Evolutionary conservation across 2,329 filamentous ascomycete species (phyloP).

Genomic region (Didymella arachidicola): DNA sequence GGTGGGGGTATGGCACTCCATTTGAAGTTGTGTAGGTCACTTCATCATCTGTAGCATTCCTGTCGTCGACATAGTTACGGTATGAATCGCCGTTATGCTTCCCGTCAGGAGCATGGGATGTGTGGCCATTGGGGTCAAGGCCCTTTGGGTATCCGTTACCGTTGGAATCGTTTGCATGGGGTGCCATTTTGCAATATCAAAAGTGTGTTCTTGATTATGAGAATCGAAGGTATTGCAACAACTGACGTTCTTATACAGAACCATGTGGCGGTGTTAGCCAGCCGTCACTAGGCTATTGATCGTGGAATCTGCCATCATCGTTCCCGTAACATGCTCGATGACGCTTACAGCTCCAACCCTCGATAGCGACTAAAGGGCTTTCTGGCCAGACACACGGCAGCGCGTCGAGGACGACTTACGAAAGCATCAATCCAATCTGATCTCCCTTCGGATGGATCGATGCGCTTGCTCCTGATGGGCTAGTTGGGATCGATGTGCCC

Average conservation of each 20-base stretch:
- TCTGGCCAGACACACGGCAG: slow-evolving; percentile 25
- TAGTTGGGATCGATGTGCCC: not conserved
- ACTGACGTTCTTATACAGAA: slow-evolving; percentile 7
- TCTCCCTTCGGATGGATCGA: slow-evolving; percentile 21
- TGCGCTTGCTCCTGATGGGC: slow-evolving; percentile 23
- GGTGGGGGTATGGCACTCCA: slow-evolving; percentile 64
- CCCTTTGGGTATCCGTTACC: slow-evolving; percentile 25
- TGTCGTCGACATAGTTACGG: slow-evolving; percentile 56
- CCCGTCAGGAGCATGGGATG: slow-evolving; percentile 28
- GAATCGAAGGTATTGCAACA: too few relatives aligned
- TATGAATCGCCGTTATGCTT: slow-evolving; percentile 49
- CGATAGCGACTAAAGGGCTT: slow-evolving; percentile 7
- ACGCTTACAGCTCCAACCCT: slow-evolving; percentile 26
- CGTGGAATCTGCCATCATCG: slow-evolving; percentile 24
- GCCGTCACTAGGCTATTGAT: slow-evolving; percentile 2
- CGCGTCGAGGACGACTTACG: slow-evolving; percentile 8
- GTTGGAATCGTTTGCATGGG: slow-evolving; percentile 13
- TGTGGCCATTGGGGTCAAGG: slow-evolving; percentile 19
- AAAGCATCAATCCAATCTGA: slow-evolving; percentile 23
- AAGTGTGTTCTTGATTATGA: not conserved
- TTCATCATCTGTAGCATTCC: slow-evolving; percentile 54
- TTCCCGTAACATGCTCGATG: slow-evolving; percentile 22
- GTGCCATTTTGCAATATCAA: slow-evolving; percentile 12
- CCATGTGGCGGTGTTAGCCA: slow-evolving; percentile 6
- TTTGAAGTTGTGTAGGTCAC: slow-evolving; percentile 65